Conservation (phyloP, 2,329 filamentous ascomycete genomes). For the Pestalotiopsis sp. region DNA sequence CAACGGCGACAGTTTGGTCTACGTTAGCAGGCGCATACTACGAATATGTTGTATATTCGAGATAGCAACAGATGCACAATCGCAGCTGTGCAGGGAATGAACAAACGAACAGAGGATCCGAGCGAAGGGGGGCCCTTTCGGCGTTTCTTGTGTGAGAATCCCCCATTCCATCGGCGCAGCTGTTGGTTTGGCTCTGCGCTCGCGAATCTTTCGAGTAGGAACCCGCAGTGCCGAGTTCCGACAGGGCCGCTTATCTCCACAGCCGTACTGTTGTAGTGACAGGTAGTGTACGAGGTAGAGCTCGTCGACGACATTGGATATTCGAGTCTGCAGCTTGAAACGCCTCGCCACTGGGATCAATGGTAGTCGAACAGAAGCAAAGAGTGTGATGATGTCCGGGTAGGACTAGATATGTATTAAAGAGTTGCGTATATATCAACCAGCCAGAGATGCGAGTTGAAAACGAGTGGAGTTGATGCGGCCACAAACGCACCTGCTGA, state of each 20-base stretch:
- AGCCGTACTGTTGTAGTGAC: background rate
- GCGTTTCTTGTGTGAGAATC: background rate
- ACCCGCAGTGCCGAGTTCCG: conserved; percentile 5
- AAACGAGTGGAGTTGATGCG: too few species aligned
- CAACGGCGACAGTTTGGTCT: background rate
- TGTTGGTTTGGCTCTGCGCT: background rate
- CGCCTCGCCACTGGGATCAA: background rate
- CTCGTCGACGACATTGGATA: background rate
- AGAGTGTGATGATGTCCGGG: background rate
- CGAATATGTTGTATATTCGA: background rate
- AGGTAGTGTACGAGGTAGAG: background rate
- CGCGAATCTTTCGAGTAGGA: background rate
- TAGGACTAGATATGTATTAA: background rate
- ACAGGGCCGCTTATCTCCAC: background rate
- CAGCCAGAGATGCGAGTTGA: too few species aligned
- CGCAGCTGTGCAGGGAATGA: background rate
- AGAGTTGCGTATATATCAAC: background rate
- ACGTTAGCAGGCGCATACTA: background rate
- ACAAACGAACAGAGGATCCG: background rate
- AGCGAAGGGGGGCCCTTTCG: background rate
- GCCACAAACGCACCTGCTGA: too few species aligned
- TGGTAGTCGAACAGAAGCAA: background rate
- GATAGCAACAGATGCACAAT: background rate
- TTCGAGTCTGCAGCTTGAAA: background rate
- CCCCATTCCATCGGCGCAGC: background rate